phyloP scores from a whole-genome alignment of 2,329 filamentous ascomycete species.

The Penicillium psychrosexuale region DNA sequence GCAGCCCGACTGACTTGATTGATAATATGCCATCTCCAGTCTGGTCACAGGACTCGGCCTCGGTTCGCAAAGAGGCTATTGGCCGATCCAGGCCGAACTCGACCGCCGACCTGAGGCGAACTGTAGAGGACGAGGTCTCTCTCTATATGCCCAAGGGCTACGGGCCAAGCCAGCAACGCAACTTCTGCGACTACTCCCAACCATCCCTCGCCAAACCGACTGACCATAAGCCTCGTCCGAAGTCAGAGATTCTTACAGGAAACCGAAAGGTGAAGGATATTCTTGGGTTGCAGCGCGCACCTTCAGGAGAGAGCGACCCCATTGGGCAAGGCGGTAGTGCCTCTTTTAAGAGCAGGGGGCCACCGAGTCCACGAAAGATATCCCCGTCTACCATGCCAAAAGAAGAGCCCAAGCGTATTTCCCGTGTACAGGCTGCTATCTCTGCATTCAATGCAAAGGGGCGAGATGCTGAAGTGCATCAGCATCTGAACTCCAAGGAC shows the following conservation, averaged over 20 bases:
- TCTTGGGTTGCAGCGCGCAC: slow-evolving; percentile 27
- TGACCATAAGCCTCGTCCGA: slow-evolving; percentile 49
- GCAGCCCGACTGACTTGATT: slow-evolving; percentile 55
- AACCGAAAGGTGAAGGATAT: slow-evolving; percentile 41
- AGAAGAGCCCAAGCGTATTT: slow-evolving; percentile 47
- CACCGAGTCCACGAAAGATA: slow-evolving; percentile 25
- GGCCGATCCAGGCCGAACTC: slow-evolving; percentile 37
- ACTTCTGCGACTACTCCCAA: slow-evolving; percentile 55
- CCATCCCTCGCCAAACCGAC: slow-evolving; percentile 42
- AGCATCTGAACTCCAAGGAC: slow-evolving; percentile 50
- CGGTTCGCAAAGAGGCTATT: slow-evolving; percentile 31
- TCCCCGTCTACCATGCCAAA: slow-evolving; percentile 29
- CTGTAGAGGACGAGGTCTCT: slow-evolving; percentile 54
- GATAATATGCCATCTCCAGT: slow-evolving; percentile 63
- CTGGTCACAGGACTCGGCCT: slow-evolving; percentile 69
- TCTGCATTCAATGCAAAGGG: slow-evolving; percentile 59
- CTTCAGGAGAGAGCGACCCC: slow-evolving; percentile 23
- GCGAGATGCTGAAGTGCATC: slow-evolving; percentile 45
- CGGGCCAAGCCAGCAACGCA: slow-evolving; percentile 60
- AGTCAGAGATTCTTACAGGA: slow-evolving; percentile 48
- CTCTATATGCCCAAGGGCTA: slow-evolving; percentile 60
- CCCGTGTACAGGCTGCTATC: slow-evolving; percentile 63
- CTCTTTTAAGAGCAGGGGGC: slow-evolving; percentile 17
- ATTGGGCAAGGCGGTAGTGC: slow-evolving; percentile 14
- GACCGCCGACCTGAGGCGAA: slow-evolving; percentile 45